Base-by-base conservation (phyloP, 805 yeast species). In the Yarrowia sp. region DNA sequence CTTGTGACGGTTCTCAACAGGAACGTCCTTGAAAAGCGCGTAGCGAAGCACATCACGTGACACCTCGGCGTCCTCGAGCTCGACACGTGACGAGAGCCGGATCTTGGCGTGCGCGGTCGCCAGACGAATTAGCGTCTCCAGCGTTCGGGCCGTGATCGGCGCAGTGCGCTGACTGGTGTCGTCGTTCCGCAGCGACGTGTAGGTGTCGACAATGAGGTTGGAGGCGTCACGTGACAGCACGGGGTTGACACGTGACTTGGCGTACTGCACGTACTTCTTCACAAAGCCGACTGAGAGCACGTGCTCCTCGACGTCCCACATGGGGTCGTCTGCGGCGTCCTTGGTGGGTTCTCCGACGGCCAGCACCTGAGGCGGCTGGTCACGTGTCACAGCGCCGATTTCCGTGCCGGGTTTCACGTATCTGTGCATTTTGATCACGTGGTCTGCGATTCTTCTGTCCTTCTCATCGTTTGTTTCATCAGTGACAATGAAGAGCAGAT, bases 61-160 rank as follows among this genome's bases (percentile, higher is more conserved):
- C 44, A 90, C 89, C 70, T 82, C 79, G 1, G 97, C 97, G 78
- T 95, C 99, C 70, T 83, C 83, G 20, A 84, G 83, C 39, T 88
- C 91, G 17, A 95, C 89, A 1, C 85, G 83, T 72, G 85, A 86
- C 24, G 96, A 89, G 68, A 95, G 81, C 72, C 98, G 84, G n/a
- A 94, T 91, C 77, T 95, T 94, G 12, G 98, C 98, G 78, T 95
- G 98, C 0, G 99, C 98, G 0, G 98, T 91, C 0, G 98, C 83
- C 69, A 94, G 81, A 82, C 99, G 96, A 77, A 94, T 94, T 71
- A 94, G 82, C 0, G 99, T 94, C 79, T 94, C 99, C 72, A 94
- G 82, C 5, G 98, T 95, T 87, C 99, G 90, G n/a, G 98, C 97
- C 1, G 99, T 94, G 72, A 94, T 91, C 43, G 99, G 98, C 1